Evolutionary conservation across 1,284 basidiomycete genomes (phyloP).

Genomic region (Apiotrichum sp.): DNA sequence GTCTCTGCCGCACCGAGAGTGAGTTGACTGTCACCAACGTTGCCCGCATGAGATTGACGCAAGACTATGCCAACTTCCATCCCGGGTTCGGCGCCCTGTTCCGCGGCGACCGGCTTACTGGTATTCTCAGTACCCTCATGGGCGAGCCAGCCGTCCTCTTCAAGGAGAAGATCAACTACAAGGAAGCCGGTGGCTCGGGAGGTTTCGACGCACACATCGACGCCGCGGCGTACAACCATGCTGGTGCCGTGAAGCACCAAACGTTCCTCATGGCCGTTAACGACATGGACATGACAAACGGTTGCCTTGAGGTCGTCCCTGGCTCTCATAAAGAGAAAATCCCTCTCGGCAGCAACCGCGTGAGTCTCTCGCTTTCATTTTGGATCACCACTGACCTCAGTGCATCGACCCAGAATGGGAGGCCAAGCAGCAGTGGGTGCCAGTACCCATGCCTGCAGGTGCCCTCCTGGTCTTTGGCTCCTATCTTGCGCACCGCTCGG

Average conservation of each 20-base stretch:
- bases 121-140: slow-evolving; percentile 25
- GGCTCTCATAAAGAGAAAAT: slow-evolving; percentile 28
- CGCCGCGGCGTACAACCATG: slow-evolving; percentile 28
- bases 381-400: no score
- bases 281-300: slow-evolving; percentile 32
- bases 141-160: slow-evolving; percentile 32
- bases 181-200: slow-evolving; percentile 30
- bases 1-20: slow-evolving; percentile 36
- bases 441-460: slow-evolving; percentile 35
- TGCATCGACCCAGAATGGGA: slow-evolving; percentile 35
- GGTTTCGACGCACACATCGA: slow-evolving; percentile 41
- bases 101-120: slow-evolving; percentile 23
- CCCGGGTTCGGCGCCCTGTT: slow-evolving; percentile 28
- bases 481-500: slow-evolving; percentile 39
- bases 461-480: slow-evolving; percentile 35
- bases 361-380: no score
- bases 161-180: slow-evolving; percentile 45
- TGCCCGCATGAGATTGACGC: neutral
- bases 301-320: slow-evolving; percentile 37
- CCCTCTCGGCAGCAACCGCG: slow-evolving; percentile 25
- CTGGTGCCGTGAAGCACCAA: slow-evolving; percentile 23
- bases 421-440: slow-evolving; percentile 26
- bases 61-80: slow-evolving; percentile 33
- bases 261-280: slow-evolving; percentile 39
- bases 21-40: neutral